Percentiles rank a stretch among this genome's conserved stretches.
These are phyloP conservation scores for Eucalyptus victrix DNA, from an alignment of 345 rosid genomes.

Conservation along the genomic window DNA sequence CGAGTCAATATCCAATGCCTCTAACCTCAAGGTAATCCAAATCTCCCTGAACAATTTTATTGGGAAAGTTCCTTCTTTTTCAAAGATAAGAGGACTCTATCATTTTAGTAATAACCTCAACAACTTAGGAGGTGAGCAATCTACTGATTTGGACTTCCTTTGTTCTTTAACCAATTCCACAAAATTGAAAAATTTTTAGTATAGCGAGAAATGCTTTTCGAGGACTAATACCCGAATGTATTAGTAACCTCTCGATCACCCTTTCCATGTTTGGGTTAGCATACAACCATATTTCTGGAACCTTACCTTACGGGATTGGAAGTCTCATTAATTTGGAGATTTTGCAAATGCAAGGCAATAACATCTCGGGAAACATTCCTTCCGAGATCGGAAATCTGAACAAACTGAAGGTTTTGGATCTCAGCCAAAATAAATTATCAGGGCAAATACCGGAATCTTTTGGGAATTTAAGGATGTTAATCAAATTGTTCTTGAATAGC, in stretches of 20 bases:
- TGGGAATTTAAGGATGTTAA: no score
- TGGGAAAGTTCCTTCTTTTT: not conserved
- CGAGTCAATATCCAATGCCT: not conserved
- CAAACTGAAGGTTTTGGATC: fast-evolving
- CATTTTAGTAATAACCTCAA: fast-evolving
- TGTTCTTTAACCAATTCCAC: not conserved
- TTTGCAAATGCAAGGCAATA: not conserved
- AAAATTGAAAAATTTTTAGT: fast-evolving
- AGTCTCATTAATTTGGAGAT: not conserved
- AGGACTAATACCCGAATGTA: not conserved
- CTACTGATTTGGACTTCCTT: not conserved
- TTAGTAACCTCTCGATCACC: not conserved
- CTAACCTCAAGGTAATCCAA: fast-evolving
- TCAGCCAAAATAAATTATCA: fast-evolving
- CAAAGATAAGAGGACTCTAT: not conserved
- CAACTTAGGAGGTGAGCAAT: not conserved
- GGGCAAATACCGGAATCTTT: no score
- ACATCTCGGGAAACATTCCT: no score
- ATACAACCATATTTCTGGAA: not conserved
- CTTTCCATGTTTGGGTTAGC: fast-evolving
- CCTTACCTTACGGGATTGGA: fast-evolving
- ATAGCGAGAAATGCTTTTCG: not conserved
- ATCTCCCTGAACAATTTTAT: fast-evolving
- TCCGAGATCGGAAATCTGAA: fast-evolving
- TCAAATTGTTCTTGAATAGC: fast-evolving